Conservation (phyloP, 305 asterid genomes). For the Coffea humblotiana region DNA sequence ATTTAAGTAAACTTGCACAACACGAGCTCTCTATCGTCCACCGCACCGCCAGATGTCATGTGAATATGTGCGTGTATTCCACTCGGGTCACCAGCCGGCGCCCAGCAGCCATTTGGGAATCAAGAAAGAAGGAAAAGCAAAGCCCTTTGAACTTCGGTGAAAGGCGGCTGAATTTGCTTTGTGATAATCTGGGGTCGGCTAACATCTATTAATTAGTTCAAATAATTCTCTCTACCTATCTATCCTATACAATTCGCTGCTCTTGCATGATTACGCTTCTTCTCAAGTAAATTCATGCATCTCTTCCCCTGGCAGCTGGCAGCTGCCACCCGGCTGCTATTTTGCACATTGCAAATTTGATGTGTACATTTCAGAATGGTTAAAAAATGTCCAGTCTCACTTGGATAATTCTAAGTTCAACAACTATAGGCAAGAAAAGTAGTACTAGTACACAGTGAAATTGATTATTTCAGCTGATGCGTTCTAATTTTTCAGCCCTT, state of each 20-base stretch:
- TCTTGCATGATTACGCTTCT: neutral
- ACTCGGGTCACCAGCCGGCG: neutral
- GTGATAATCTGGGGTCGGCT: neutral
- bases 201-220: neutral
- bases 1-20: neutral
- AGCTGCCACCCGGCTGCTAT: conserved; percentile 1
- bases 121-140: neutral
- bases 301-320: neutral
- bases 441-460: no score
- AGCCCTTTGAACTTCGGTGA: neutral
- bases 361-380: neutral
- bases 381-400: neutral
- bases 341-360: neutral
- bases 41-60: no score
- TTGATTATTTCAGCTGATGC: no score
- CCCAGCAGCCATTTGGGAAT: conserved; percentile 13
- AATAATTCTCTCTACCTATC: neutral
- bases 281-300: conserved; percentile 9
- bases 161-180: conserved; percentile 5
- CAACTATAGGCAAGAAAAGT: neutral
- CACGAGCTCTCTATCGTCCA: no score
- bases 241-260: neutral
- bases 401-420: neutral
- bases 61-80: neutral
- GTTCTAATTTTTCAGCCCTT: no score